Base-by-base conservation (phyloP, 305 asterid genomes). In the Stenogyne calaminthoides region DNA sequence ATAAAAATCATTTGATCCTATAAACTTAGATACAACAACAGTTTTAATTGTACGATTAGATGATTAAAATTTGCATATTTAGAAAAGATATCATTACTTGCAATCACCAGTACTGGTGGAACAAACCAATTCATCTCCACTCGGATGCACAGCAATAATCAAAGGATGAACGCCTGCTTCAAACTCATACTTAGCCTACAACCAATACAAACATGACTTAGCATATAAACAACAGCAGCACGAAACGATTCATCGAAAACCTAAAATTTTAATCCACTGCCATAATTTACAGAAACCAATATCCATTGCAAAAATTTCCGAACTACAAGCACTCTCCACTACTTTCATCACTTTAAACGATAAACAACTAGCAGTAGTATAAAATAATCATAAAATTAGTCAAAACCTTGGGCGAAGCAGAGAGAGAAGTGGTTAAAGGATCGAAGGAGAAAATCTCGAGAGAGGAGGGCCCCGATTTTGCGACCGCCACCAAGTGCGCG, bases 41-140 rank as follows among this genome's bases (percentile, higher is more conserved):
- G 22, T 27, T 55, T 49, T 12, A 47, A 15, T 73, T 52, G 67
- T 22, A 32, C 2, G 61, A 20, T 6, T 55, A 62, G 56, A 52
- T 19, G 49, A 55, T 55, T 10, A 15, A 15, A 36, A 8, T 27
- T 16, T 10, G 10, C 44, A 66, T 18, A 10, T 7, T n/a, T n/a
- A 64, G n/a, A n/a, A 25, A 36, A 1, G 58, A 65, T 5, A 7
- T 8, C 5, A 36, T 65, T 36, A 84, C 91, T 84, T 95, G 99
- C 98, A 90, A 82, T 94, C 97, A 72, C 93, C 96, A 16, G 84
- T 61, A 73, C 87, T 88, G 47, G 96, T 89, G 60, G 98, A 92
- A 79, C 95, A 92, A 77, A 90, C 96, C n/a, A 95, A 74, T 59
- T 80, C 90, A 67, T 92, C 96, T 39, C 98, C 99, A 73, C 89